Percentiles rank a stretch among this genome's conserved stretches.
These are phyloP conservation scores for Choiromyces venosus DNA, from an alignment of 495 filamentous ascomycete species.

Conservation along the genomic window DNA sequence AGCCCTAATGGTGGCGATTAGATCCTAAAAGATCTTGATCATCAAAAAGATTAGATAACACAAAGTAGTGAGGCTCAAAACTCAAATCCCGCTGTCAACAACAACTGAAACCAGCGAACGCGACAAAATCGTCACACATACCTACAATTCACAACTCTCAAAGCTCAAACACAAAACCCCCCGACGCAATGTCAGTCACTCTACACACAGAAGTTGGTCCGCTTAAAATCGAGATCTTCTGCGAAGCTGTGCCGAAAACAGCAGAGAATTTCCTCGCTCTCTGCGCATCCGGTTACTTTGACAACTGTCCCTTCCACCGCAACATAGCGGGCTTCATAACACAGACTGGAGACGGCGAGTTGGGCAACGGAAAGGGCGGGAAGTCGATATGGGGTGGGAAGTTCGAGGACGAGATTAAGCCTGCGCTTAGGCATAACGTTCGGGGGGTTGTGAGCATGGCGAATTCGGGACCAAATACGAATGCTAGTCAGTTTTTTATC, in stretches of 20 bases:
- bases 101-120: background rate
- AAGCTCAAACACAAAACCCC: background rate
- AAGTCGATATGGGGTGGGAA: conserved; percentile 76
- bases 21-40: background rate
- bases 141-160: background rate
- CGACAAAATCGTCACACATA: background rate
- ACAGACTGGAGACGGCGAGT: conserved; percentile 76
- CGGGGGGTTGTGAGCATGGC: conserved; percentile 90
- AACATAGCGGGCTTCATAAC: conserved; percentile 83
- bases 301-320: conserved; percentile 85
- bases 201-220: conserved; percentile 86
- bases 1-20: conserved; percentile 10
- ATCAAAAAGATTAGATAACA: background rate
- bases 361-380: conserved; percentile 64
- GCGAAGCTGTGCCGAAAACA: conserved; percentile 87
- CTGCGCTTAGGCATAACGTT: conserved; percentile 75
- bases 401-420: conserved; percentile 90
- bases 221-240: conserved; percentile 94
- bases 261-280: conserved; percentile 95
- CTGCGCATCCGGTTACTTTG: conserved; percentile 81
- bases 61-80: background rate
- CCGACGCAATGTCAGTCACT: conserved; percentile 56
- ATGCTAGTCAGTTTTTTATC: conserved; percentile 94
- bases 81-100: background rate
- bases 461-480: conserved; percentile 78